Conservation (phyloP, 169 alveolate genomes). For the Cyclospora cayetanensis region DNA sequence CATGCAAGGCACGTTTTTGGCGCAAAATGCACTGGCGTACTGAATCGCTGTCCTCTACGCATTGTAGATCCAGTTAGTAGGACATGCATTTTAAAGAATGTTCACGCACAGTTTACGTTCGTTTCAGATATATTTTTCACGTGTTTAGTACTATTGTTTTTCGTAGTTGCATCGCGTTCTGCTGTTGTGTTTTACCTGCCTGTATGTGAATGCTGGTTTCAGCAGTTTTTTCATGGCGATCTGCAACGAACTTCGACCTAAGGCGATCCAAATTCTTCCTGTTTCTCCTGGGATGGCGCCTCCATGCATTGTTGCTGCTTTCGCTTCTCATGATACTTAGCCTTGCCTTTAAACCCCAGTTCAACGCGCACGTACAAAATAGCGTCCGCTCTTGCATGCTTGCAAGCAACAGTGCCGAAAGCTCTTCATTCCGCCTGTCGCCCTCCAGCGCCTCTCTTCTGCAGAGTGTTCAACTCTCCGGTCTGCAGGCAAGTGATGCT, state of each 20-base stretch:
- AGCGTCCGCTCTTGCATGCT: conserved; percentile 11
- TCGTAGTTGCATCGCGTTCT: background rate
- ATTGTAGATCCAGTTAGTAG: too few species aligned
- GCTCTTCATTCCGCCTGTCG: background rate
- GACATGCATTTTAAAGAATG: too few species aligned
- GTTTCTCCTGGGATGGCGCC: background rate
- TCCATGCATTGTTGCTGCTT: background rate
- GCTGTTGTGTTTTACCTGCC: background rate
- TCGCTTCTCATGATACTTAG: background rate
- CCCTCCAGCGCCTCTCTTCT: background rate
- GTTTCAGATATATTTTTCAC: background rate
- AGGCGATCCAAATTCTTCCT: background rate
- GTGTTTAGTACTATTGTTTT: background rate
- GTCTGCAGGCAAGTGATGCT: too few species aligned
- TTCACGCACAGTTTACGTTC: too few species aligned
- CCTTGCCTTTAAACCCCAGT: background rate
- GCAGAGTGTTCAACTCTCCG: too few species aligned
- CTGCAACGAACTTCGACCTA: background rate
- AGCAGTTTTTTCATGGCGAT: conserved; percentile 8
- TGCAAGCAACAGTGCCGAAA: background rate
- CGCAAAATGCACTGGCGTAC: too few species aligned
- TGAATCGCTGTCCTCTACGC: too few species aligned
- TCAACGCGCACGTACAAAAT: background rate
- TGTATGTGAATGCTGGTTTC: too few species aligned
- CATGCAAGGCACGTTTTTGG: too few species aligned